A percentile compares a stretch with the other conserved stretches of the same genome.
Evolutionary conservation across 2,329 filamentous ascomycete genomes (phyloP).

Genomic region (Pleoardoris graminearum): DNA sequence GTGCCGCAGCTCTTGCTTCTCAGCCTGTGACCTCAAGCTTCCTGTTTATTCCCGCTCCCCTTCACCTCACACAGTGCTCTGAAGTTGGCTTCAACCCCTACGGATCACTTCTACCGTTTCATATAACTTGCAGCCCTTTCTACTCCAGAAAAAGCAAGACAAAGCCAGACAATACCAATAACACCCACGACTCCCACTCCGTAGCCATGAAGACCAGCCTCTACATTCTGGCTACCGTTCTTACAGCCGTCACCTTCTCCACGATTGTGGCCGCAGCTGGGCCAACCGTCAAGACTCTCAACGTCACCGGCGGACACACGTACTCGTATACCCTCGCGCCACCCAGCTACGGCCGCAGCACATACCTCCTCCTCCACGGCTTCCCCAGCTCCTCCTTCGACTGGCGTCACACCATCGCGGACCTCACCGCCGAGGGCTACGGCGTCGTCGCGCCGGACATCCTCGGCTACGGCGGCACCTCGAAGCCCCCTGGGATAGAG

Average conservation of each 20-base stretch:
- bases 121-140: too few species aligned
- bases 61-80: too few species aligned
- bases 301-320: neutral
- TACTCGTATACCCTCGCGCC: conserved; percentile 22
- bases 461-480: conserved; percentile 65
- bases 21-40: too few species aligned
- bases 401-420: conserved; percentile 63
- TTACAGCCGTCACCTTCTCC: neutral
- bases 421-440: conserved; percentile 59
- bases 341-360: conserved; percentile 44
- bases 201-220: neutral
- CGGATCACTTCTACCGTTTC: too few species aligned
- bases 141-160: too few species aligned
- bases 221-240: neutral
- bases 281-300: neutral
- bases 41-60: too few species aligned
- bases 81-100: too few species aligned
- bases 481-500: conserved; percentile 19
- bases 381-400: conserved; percentile 67
- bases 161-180: too few species aligned
- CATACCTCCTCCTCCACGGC: conserved; percentile 64
- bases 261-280: neutral
- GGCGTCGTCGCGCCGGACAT: conserved; percentile 66
- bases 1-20: too few species aligned
- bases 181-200: neutral